Evolutionary conservation across 495 filamentous ascomycete species (phyloP), one percentile per base, ranked within the genome.

Genomic region (Oidiodendron maius): DNA sequence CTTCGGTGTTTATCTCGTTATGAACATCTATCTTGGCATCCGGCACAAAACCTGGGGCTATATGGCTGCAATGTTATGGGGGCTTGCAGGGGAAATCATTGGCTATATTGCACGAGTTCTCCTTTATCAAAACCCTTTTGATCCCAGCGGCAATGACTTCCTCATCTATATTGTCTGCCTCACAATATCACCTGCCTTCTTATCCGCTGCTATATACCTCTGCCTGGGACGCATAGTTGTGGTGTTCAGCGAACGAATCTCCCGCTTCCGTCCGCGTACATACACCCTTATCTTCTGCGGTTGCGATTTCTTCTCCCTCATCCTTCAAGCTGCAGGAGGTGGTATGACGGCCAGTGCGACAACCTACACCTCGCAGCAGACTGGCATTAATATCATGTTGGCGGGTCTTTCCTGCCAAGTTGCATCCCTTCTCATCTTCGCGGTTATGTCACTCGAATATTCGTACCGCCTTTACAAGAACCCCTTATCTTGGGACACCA

Each of bases 121-220:
- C 24, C 53, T 71, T 42, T 63, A 71, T 22, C 5, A 42, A 22
- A 67, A 71, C 40, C 65, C 65, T 25, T 69, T 71, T 45, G 56
- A 63, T 30, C 12, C 12, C 18, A 39, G 9, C 6, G 35, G 35
- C 21, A 50, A 61, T 43, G 34, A 40, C 10, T 70, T 69, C 46
- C 56, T 72, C 18, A 56, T 66, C 40, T 46, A 46, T 17, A 6
- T 46, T 20, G 28, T 46, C 25, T 66, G 61, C 52, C 64, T 84
- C 11, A 84, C 81, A 20, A 73, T 86, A 43, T 81, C 64, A 6
- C 82, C 82, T 3, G 77, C 78, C 43, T 82, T 85, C 63, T 53
- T 85, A 34, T 65, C 76, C 22, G 82, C 73, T 8, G 76, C 73
- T 22, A 39, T 85, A 54, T 86, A 86, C 57, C 72, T 85, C 48